Conservation (phyloP, 768 basidiomycete genomes). For the Boletus rubropictus region DNA sequence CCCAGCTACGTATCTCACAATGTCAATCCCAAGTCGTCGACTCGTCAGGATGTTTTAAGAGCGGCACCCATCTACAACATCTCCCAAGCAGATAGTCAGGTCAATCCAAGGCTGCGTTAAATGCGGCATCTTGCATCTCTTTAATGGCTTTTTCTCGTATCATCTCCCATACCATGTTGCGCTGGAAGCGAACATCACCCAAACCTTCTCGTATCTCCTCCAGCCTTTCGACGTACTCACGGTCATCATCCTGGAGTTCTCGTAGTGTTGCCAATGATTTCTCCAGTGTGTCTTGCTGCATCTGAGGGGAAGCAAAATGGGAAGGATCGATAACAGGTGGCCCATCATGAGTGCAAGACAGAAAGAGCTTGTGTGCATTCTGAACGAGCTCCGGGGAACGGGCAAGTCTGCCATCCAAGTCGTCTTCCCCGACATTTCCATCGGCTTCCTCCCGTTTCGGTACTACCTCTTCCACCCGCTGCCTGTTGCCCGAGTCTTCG, state of each 20-base stretch:
- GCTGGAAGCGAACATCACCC: constrained; percentile 67
- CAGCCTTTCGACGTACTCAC: constrained; percentile 80
- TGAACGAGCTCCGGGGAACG: constrained; percentile 66
- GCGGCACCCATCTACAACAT: not conserved
- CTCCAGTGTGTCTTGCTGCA: constrained; percentile 66
- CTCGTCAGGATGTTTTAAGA: too few relatives aligned
- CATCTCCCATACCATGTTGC: constrained; percentile 70
- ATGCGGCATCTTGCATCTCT: constrained; percentile 66
- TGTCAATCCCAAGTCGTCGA: too few relatives aligned
- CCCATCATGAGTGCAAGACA: constrained; percentile 46
- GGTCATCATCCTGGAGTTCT: constrained; percentile 80
- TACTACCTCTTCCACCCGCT: constrained; percentile 38
- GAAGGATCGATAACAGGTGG: constrained; percentile 50
- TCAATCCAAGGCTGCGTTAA: constrained; percentile 30
- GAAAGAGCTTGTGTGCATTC: constrained; percentile 60
- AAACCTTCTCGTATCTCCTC: constrained; percentile 79
- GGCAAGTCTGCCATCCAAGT: constrained; percentile 40
- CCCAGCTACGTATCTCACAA: too few relatives aligned
- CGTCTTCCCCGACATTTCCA: constrained; percentile 39
- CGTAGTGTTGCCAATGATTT: constrained; percentile 68
- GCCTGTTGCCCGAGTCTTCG: constrained; percentile 51
- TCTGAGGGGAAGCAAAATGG: constrained; percentile 58
- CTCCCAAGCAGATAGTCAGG: not conserved
- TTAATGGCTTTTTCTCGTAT: constrained; percentile 69
- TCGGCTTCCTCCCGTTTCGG: constrained; percentile 69